These are phyloP conservation scores for Apiotrichum akiyoshidainum DNA, from an alignment of 1,284 basidiomycete genomes.

Conservation along the genomic window DNA sequence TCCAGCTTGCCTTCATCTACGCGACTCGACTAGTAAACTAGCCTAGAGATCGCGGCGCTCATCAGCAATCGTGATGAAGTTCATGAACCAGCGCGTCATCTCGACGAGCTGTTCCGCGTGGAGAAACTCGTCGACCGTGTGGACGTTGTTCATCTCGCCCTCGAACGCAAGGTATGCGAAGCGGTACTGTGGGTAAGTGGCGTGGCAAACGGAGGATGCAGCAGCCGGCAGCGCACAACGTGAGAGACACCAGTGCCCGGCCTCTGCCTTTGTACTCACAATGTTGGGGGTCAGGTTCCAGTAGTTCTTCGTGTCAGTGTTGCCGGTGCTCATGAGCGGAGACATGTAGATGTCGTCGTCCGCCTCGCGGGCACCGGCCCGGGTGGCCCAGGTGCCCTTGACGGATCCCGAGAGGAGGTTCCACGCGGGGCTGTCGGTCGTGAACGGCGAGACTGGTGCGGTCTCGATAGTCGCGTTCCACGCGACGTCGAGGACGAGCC, in stretches of 20 bases:
- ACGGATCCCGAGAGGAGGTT: conserved; percentile 38
- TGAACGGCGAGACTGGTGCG: conserved; percentile 45
- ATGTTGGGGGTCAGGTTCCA: conserved; percentile 47
- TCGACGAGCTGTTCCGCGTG: conserved; percentile 38
- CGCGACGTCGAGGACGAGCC: conserved; percentile 33
- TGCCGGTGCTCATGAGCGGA: conserved; percentile 38
- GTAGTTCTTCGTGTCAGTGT: conserved; percentile 48
- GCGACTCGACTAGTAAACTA: too few relatives aligned
- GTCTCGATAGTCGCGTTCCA: conserved; percentile 43
- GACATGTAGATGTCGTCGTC: conserved; percentile 30
- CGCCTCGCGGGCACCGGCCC: conserved; percentile 15
- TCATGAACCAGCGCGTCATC: conserved; percentile 43
- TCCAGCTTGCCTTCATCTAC: too few relatives aligned
- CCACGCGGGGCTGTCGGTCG: conserved; percentile 38
- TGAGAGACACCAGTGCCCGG: too few relatives aligned
- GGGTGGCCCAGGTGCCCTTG: conserved; percentile 33
- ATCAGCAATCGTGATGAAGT: conserved; percentile 43
- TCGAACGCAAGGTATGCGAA: conserved; percentile 31
- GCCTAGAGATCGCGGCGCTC: conserved; percentile 31
- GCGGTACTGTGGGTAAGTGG: conserved; percentile 23
- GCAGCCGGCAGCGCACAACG: too few relatives aligned
- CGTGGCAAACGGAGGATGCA: too few relatives aligned
- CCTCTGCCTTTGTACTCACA: neutral
- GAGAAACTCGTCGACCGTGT: conserved; percentile 45
- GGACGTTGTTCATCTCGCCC: conserved; percentile 25